Base-by-base conservation (phyloP, 805 yeast species). In the Saccharomycopsis sp. region DNA sequence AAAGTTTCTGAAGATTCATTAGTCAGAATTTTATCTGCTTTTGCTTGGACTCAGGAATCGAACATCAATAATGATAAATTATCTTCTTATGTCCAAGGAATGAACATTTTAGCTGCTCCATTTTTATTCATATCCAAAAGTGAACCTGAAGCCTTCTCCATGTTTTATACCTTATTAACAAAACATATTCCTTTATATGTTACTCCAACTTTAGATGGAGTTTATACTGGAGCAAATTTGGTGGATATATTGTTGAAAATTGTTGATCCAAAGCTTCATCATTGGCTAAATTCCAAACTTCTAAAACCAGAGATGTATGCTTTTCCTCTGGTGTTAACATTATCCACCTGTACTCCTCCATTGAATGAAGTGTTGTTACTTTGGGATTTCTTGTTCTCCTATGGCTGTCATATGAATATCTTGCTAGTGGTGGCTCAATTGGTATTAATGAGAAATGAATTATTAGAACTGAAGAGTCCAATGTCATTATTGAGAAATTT, bases 341-440 rank as follows among this genome's bases (percentile, higher is more conserved):
- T 88, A 35, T 76, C 88, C 41, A 89, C 95, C 2, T 84, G 95
- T 51, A 85, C 94, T 4, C 94, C 94, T 8, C 88, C 95, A 0
- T 62, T 88, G 34, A 61, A 64, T 25, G 85, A 87, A 47, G 82
- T 83, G 1, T 59, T 87, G 29, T 72, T 76, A 43, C 64, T 87
- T 14, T 87, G 96, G 96, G 96, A 87, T 56, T 82, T 87, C 49
- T 60, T 86, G 51, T 81, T 87, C 58, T 94, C 96, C 3, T 87
- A 84, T 52, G 96, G 96, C 0, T 74, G 82, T 15, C 95, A 88
- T 53, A 70, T 86, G 77, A 87, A 88, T 59, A 71, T 88, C 21
- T 63, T 88, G 29, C 81, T 86, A 49, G 74, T 87, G 2, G 84
- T 86, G 6, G 89, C 96, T 2, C 95, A 84, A 55, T 61, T 87